A percentile compares a stretch with the other conserved stretches of the same genome.
Evolutionary conservation across 1,139 yeast genomes (phyloP).

Genomic region (Schwanniomyces etchellsii): DNA sequence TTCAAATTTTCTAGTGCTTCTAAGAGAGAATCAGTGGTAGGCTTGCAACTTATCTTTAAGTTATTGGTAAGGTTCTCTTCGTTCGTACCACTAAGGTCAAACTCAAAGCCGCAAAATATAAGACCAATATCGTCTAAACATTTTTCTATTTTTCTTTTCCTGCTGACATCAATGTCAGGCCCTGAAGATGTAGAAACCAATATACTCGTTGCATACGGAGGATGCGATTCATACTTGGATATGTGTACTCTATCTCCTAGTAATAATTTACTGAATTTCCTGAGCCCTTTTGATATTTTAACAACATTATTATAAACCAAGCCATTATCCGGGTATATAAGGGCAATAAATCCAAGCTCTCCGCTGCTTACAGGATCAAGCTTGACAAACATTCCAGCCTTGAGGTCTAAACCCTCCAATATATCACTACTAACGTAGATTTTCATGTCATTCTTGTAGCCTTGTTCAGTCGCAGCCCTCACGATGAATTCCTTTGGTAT

Average conservation of each 20-base stretch:
- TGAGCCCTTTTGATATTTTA: conserved; percentile 41
- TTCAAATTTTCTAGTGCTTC: conserved; percentile 22
- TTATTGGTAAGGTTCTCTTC: conserved; percentile 5
- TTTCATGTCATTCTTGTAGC: conserved; percentile 30
- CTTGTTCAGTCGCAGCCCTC: conserved; percentile 43
- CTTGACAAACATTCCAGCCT: conserved; percentile 49
- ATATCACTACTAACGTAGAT: conserved; percentile 48
- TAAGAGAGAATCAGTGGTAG: conserved; percentile 14
- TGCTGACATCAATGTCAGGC: conserved; percentile 4
- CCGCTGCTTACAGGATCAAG: conserved; percentile 42
- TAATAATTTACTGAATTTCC: conserved; percentile 52
- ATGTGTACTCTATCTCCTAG: conserved; percentile 70
- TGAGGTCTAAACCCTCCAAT: conserved; percentile 47
- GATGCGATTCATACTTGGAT: conserved; percentile 40
- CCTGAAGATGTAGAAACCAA: conserved; percentile 5
- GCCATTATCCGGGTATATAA: conserved; percentile 33
- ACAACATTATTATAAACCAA: conserved; percentile 48
- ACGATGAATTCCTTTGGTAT: conserved; percentile 48
- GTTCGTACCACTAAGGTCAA: conserved; percentile 9
- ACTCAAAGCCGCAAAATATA: conserved; percentile 48
- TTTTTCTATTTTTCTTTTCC: conserved; percentile 24
- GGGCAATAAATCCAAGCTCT: conserved; percentile 42
- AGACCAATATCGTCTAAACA: conserved; percentile 47
- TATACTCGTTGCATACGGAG: conserved; percentile 18
- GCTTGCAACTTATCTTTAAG: conserved; percentile 19